A percentile compares a stretch with the other conserved stretches of the same genome.
phyloP scores from a whole-genome alignment of 306 rosid genomes.

The Calophaca sinica region DNA sequence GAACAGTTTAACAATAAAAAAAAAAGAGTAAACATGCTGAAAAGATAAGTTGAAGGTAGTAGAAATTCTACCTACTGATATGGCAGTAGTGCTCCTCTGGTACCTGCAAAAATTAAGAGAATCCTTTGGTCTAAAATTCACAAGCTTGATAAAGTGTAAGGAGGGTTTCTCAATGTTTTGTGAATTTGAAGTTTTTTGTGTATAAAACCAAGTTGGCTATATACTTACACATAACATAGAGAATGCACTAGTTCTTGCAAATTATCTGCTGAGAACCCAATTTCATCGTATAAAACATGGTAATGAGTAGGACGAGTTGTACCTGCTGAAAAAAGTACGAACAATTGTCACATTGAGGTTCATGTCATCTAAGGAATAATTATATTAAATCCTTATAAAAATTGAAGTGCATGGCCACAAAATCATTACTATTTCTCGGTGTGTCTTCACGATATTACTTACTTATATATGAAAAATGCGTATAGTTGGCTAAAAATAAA shows the following conservation, averaged over 20 bases:
- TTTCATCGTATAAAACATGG: constrained; percentile 51
- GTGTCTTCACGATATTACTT: no score
- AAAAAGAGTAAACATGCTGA: no score
- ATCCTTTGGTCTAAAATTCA: neutral
- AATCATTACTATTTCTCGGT: no score
- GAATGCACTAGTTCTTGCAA: constrained; percentile 56
- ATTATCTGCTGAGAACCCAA: constrained; percentile 50
- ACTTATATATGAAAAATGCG: no score
- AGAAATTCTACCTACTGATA: constrained; percentile 50
- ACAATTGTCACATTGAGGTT: neutral
- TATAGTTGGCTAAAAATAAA: no score
- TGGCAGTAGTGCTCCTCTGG: constrained; percentile 56
- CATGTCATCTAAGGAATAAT: no score
- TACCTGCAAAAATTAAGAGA: constrained; percentile 25
- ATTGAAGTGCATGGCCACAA: no score
- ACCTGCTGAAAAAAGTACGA: constrained; percentile 33
- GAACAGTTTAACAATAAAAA: no score
- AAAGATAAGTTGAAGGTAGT: neutral
- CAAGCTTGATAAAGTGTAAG: neutral
- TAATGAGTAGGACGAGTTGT: constrained; percentile 58
- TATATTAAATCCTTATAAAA: no score
- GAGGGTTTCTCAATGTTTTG: neutral
- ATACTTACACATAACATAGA: constrained; percentile 51
- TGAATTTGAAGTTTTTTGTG: neutral
- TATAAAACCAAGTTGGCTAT: neutral